Evolutionary conservation across 768 basidiomycete genomes (phyloP), one percentile per base, ranked within the genome.

Genomic region (Amanita thiersii): DNA sequence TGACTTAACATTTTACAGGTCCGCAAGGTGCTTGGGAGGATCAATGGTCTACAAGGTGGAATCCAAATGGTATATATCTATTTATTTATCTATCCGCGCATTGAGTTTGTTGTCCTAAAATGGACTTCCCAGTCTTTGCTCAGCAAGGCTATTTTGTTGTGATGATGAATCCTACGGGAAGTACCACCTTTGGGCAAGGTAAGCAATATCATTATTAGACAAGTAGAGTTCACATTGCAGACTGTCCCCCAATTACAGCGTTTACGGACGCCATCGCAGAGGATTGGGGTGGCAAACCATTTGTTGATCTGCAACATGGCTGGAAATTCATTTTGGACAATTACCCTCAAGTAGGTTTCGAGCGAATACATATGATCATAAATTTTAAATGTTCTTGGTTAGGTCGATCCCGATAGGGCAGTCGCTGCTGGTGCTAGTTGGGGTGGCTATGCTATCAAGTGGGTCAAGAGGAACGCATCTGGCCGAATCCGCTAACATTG

Each of bases 391-490:
- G 20, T 26, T 18, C n/a, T n/a, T 20, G 11, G 5, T 21, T 30
- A 86, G 84, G 75, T 87, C 47, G 78, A 88, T 56, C 51, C 73
- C 5, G 75, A 79, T 37, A 69, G 82, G 14, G 74, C 82, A 6
- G 83, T 81, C 8, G 82, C 81, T 33, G 82, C 87, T 33, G 91
- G 91, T 3, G 86, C 80, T 4, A 81, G 81, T 44, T 91, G 83
- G 68, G 88, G 89, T 26, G 91, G 89, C 45, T 90, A 86, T 58
- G 86, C 88, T 10, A 81, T 90, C 65, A 89, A 91, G 86, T 88
- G 52, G 12, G 72, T 43, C 3, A 18, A 23, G 20, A 17, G 11
- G 30, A 31, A 24, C 18, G 5, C 17, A 14, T 9, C 6, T n/a
- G 21, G 42, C 47, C 12, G 47, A 42, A 10, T 12, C 21, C 36